Base-by-base conservation (phyloP, 2,329 filamentous ascomycete species). In the Aspergillus pseudotamarii region DNA sequence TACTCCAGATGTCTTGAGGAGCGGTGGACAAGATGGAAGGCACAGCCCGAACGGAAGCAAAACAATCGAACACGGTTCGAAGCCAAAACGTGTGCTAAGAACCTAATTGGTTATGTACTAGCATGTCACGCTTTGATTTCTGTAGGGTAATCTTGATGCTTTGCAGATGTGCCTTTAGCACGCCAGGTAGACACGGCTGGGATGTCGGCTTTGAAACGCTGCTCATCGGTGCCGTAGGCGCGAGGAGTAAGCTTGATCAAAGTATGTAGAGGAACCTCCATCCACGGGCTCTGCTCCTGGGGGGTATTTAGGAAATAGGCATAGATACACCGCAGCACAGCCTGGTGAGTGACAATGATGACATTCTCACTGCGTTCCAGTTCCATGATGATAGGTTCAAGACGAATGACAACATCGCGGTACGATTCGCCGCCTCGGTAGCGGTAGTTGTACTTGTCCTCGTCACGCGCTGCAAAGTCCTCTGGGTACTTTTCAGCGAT, bases 351-450 rank as follows among this genome's bases (percentile, higher is more conserved):
- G 65, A 99, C 93, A 71, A 99, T 98, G 64, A 99, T 88, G 69
- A 99, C 96, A 75, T 99, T 96, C 79, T 98, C 95, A 70, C 90
- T 93, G 66, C 95, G 88, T 79, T 99, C 95, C 58, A 99, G 85
- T 78, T 99, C 95, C 95, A 99, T 99, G 81, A 99, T 99, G 80
- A 99, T 99, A 66, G 95, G 95, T 76, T 99, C 95, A 0, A 99
- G 88, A 0, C 95, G 93, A 73, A 97, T 98, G 46, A 99, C 95
- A 1, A 99, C 94, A 74, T 99, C 95, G 61, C 94, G 92, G 78
- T 99, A 92, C 65, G 92, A 96, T 81, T 99, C 95, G 59, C 95
- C 95, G 66, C 95, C 95, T 6, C 95, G 90, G 80, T 99, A 99
- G 62, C 95, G 93, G 81, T 99, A 99, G 82, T 99, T 98, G 87